Conservation (phyloP, 306 rosid species). For the Lathyrus aphaca region DNA sequence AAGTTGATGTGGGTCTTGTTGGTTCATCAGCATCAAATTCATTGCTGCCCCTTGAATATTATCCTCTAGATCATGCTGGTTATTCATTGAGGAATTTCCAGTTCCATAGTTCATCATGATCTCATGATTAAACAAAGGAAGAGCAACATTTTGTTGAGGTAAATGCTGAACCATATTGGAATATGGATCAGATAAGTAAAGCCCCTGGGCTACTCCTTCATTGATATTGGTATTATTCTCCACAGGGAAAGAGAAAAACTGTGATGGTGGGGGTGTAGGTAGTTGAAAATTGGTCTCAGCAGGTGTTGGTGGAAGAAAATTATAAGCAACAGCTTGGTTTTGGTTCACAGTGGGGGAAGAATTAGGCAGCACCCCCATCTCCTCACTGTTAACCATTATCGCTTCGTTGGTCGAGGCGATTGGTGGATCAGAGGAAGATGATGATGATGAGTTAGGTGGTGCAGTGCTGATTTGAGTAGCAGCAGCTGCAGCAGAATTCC, state of each 20-base stretch:
- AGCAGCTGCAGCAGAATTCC: background rate
- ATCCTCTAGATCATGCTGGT: background rate
- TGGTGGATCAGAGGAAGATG: slow-evolving; percentile 61
- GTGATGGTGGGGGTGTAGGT: background rate
- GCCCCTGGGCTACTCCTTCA: slow-evolving; percentile 40
- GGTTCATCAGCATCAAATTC: slow-evolving; percentile 33
- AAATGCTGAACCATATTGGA: slow-evolving; percentile 43
- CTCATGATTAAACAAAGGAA: slow-evolving; percentile 55
- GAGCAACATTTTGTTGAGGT: slow-evolving; percentile 38
- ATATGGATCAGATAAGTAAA: slow-evolving; percentile 57
- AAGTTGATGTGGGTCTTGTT: slow-evolving; percentile 41
- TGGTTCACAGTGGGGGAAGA: slow-evolving; percentile 55
- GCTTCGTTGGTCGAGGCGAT: slow-evolving; percentile 51
- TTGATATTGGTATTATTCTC: background rate
- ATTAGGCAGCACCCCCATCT: slow-evolving; percentile 29
- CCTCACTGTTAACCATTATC: background rate
- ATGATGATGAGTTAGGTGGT: slow-evolving; percentile 29
- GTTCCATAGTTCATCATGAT: slow-evolving; percentile 45
- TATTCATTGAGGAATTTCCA: slow-evolving; percentile 43
- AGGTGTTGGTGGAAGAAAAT: slow-evolving; percentile 34
- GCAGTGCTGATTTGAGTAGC: slow-evolving; percentile 7
- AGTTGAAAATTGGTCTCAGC: slow-evolving; percentile 39
- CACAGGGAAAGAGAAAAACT: slow-evolving; percentile 49
- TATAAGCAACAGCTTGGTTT: slow-evolving; percentile 24
- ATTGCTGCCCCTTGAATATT: slow-evolving; percentile 35